Evolutionary conservation across 345 rosid species (phyloP), one percentile per base, ranked within the genome.

Genomic region (Salix suchowensis): DNA sequence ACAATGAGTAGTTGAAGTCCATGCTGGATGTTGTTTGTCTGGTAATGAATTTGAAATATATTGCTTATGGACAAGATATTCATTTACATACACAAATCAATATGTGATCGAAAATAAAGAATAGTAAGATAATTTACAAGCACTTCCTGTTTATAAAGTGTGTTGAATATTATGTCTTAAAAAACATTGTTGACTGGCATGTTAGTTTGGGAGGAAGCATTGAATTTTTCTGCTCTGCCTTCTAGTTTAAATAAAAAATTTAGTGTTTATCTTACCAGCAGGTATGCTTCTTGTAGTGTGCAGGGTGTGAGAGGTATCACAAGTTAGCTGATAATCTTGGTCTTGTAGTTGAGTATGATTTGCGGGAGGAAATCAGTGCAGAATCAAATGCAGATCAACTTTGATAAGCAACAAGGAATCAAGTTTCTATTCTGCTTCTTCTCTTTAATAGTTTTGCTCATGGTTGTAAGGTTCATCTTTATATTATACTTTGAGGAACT

Each of bases 271-370:
- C 73, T 77, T 67, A 79, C 74, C 26, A 69, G 73, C 77, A 73
- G 39, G 37, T 18, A 19, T 76, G 46, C 32, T 80, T 78, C 71
- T 83, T 78, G 39, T 87, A 92, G 98, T 92, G 99, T 83, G 99
- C 85, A 83, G 98, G 98, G 65, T 91, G 99, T 83, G 90, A 89
- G 34, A 82, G 14, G 83, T 89, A 93, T 88, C 99, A 93, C 87
- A 93, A 93, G 79, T 81, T 93, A 67, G 95, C 86, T 24, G 99
- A 96, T 84, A 92, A 93, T 85, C 97, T 93, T 72, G 95, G 98
- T 78, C 93, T 89, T 75, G 79, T 91, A 46, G 85, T 89, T 74
- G 98, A 96, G 87, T 88, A 89, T 80, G 94, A 90, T 79, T 87
- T 96, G 72, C 84, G 85, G 30, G 88, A 91, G 69, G 91, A 89